Evolutionary conservation across 2,329 filamentous ascomycete genomes (phyloP).

Genomic region (Cladosporium velox): DNA sequence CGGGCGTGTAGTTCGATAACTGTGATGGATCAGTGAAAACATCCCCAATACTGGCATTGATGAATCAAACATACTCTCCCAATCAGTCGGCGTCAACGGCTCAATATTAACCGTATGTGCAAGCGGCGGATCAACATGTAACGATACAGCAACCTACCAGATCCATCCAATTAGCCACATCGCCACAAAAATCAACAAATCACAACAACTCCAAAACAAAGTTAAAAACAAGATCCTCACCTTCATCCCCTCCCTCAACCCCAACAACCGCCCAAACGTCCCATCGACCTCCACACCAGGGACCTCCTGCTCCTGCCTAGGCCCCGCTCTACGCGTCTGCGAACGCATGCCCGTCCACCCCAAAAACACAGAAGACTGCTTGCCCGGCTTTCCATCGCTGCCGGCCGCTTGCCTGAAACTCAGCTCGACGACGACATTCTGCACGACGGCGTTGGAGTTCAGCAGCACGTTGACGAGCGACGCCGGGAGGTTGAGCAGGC

Average conservation of each 20-base stretch:
- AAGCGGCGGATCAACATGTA: conserved; percentile 88
- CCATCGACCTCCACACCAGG: conserved; percentile 83
- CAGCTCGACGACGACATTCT: conserved; percentile 95
- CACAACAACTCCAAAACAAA: not conserved
- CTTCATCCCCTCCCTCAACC: conserved; percentile 79
- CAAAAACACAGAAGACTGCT: conserved; percentile 74
- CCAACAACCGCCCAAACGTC: conserved; percentile 75
- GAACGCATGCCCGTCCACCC: conserved; percentile 99
- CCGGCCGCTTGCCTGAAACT: conserved; percentile 62
- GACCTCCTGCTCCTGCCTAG: conserved; percentile 73
- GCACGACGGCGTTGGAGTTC: conserved; percentile 86
- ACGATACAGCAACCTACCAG: conserved; percentile 57
- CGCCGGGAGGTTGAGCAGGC: conserved; percentile 87
- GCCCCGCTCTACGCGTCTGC: conserved; percentile 63
- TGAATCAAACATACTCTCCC: conserved; percentile 67
- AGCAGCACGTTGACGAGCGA: conserved; percentile 81
- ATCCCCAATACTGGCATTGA: not conserved
- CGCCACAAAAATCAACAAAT: not conserved
- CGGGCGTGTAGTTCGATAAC: conserved; percentile 95
- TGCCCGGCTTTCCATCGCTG: conserved; percentile 35
- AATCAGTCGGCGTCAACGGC: conserved; percentile 90
- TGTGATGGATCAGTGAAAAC: conserved; percentile 28
- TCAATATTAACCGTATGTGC: conserved; percentile 97
- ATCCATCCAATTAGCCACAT: conserved; percentile 26
- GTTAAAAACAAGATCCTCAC: conserved; percentile 47